Percentiles rank a stretch among this genome's conserved stretches.
These are phyloP conservation scores for Sistotremastrum suecicum DNA, from an alignment of 768 basidiomycete species.

Conservation along the genomic window DNA sequence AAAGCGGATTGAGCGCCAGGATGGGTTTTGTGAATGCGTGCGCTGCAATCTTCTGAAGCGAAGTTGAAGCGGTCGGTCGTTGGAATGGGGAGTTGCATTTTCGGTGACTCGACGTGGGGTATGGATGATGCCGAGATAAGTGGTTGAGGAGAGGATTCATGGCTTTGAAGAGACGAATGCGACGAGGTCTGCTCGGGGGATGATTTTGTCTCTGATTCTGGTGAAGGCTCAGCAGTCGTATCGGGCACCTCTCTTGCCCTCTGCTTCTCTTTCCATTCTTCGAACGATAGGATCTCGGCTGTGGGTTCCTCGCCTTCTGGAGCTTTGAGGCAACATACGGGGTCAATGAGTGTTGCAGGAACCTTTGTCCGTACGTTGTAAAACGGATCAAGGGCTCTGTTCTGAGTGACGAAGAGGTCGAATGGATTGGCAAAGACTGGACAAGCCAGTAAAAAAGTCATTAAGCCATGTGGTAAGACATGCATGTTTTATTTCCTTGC, in stretches of 20 bases:
- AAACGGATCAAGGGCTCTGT: no score
- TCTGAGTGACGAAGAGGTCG: no score
- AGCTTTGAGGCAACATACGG: constrained; percentile 53
- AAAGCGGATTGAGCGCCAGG: constrained; percentile 68
- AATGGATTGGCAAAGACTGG: no score
- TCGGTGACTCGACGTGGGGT: constrained; percentile 4
- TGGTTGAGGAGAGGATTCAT: neutral
- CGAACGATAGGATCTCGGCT: constrained; percentile 65
- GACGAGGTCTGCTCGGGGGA: neutral
- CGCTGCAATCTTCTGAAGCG: constrained; percentile 84
- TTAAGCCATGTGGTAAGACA: no score
- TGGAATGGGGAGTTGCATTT: constrained; percentile 59
- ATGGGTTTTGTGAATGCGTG: constrained; percentile 78
- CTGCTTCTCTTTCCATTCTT: constrained; percentile 78
- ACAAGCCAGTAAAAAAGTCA: no score
- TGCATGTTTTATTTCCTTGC: no score
- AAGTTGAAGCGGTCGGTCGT: constrained; percentile 88
- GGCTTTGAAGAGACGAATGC: neutral
- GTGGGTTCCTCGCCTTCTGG: constrained; percentile 28
- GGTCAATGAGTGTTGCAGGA: no score
- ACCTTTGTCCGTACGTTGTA: no score
- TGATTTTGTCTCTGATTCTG: constrained; percentile 2
- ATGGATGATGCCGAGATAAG: neutral
- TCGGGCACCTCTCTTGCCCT: constrained; percentile 21
- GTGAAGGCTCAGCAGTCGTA: constrained; percentile 13